These are phyloP conservation scores for Phytophthora podocarpi DNA, from an alignment of 352 stramenopile genomes.

Conservation along the genomic window DNA sequence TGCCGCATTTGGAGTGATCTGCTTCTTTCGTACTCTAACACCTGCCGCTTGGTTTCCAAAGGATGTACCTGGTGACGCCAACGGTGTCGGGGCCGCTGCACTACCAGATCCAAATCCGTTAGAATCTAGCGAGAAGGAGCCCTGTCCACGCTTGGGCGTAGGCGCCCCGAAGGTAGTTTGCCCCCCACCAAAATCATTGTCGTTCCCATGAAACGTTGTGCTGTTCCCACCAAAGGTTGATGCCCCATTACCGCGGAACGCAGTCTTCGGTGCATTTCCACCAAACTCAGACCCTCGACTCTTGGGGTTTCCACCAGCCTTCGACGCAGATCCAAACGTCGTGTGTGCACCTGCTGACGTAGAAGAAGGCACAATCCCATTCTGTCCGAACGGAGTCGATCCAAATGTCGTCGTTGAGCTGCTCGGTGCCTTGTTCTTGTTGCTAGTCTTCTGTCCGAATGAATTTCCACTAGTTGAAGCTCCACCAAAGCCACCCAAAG, in stretches of 20 bases:
- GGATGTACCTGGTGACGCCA: conserved; percentile 23
- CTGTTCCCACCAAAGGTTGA: conserved; percentile 13
- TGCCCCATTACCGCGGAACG: conserved; percentile 18
- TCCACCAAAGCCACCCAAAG: conserved; percentile 15
- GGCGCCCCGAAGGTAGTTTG: conserved; percentile 21
- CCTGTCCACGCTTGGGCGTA: conserved; percentile 18
- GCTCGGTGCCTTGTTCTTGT: conserved; percentile 13
- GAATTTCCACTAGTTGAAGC: conserved; percentile 20
- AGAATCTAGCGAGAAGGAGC: conserved; percentile 12
- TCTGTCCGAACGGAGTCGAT: conserved; percentile 23
- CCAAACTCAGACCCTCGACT: conserved; percentile 17
- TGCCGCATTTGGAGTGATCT: conserved; percentile 17
- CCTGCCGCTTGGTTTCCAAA: conserved; percentile 36
- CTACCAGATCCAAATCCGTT: conserved; percentile 22
- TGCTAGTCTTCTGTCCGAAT: conserved; percentile 29
- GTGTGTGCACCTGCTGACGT: conserved; percentile 12
- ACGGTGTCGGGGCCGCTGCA: conserved; percentile 9
- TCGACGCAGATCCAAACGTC: conserved; percentile 34
- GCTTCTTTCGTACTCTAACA: conserved; percentile 33
- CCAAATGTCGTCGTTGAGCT: conserved; percentile 22
- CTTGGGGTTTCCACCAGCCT: conserved; percentile 16
- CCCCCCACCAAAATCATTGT: conserved; percentile 23
- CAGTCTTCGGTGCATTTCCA: conserved; percentile 10
- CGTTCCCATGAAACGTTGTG: conserved; percentile 9
- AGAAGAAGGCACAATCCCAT: conserved; percentile 1